Evolutionary conservation across 176 grass and related monocot species (phyloP), one percentile per base, ranked within the genome.

Genomic region (Puya raimondii): DNA sequence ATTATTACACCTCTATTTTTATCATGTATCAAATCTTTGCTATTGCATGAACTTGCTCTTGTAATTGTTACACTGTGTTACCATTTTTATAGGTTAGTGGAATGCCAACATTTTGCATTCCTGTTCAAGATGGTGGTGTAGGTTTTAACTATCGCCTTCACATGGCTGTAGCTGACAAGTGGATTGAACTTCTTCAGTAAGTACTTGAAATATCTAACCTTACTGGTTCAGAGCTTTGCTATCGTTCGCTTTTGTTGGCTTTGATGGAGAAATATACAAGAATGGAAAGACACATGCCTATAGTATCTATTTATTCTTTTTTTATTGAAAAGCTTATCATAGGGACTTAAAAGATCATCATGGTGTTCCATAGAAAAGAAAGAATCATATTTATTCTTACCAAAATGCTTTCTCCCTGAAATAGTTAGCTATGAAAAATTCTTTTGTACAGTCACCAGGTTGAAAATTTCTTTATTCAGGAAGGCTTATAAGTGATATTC

Each of bases 111-210:
- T 96, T 96, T 69, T 74, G 81, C 70, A 59, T 91, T 76, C 87
- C 87, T 78, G 64, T 96, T 75, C 73, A 79, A 63, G 91, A 91
- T 50, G 91, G 91, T 66, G 91, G 91, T 64, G 64, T 96, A 27
- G 91, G 91, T 67, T 96, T 96, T 83, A 77, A 96, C 56, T 96
- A 91, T 71, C 87, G 91, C 21, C 65, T 96, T 79, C 91, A 96
- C 57, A 96, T 96, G 91, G 91, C 91, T 73, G 74, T 96, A 47
- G 64, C 91, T 27, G 91, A 96, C 77, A 96, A 96, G 76, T 96
- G 91, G 91, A 96, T 96, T 71, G 91, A 96, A 72, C 71, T 96
- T 64, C 74, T 96, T 64, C 81, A 96, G 91, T 96, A 85, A 83
- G 81, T 73, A 15, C 63, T 76, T 76, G 11, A 12, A 71, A 67